Evolutionary conservation across 2,329 filamentous ascomycete species (phyloP), one percentile per base, ranked within the genome.

Genomic region (Metarhizium anisopliae): DNA sequence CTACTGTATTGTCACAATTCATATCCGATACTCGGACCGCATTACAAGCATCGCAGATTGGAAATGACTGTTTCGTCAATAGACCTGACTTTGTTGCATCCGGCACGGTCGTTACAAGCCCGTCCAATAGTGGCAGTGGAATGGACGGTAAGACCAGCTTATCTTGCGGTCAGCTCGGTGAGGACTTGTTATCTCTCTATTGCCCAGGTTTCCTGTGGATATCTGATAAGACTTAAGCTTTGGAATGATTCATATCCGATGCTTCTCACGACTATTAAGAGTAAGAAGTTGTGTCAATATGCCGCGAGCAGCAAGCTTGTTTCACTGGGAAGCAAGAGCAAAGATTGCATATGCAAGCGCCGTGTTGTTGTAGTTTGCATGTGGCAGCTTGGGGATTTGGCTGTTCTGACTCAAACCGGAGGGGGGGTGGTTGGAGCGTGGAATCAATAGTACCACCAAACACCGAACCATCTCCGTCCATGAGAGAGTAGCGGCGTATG

Each of bases 141-240:
- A 14, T 40, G 14, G 38, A 40, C 25, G 50, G 32, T 40, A 18
- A 51, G 25, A 7, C 32, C 50, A 32, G 54, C 54, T 55, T 55
- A 55, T 55, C 54, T 52, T 52, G 50, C 54, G 54, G 54, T 55
- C 42, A 52, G 43, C 54, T 52, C 42, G 54, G 43, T 45, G 20
- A 32, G 14, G 50, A 49, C 18, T 43, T 42, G 54, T 55, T 55
- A 55, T 55, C 54, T 55, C 10, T 32, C 7, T 6, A 25, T 16
- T 50, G 43, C 50, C 54, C 51, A 38, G 54, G 36, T 14, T 38
- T 50, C 47, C 30, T 47, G 50, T 52, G 38, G 8, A 49, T 30
- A 32, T 14, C 29, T 40, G 52, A 54, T 47, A 54, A 50, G 38
- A 25, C 25, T 25, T 25, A 25, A 25, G 25, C 25, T 25, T 36